phyloP scores from a whole-genome alignment of 257 asterid genomes.

The Capsicum rhomboideum region DNA sequence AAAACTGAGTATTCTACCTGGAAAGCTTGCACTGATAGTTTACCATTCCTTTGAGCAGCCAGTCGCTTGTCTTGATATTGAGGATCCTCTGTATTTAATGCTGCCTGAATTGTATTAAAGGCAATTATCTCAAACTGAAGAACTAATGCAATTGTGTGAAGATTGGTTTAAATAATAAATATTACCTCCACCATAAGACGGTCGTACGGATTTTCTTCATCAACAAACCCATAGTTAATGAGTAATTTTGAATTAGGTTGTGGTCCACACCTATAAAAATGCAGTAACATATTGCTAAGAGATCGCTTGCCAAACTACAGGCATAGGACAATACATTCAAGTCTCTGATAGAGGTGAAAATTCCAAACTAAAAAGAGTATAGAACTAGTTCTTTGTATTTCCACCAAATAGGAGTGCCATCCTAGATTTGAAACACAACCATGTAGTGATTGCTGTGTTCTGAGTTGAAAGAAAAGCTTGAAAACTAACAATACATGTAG shows the following conservation, averaged over 20 bases:
- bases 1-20: constrained; percentile 37
- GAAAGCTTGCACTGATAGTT: constrained; percentile 71
- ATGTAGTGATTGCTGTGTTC: background rate
- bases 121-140: constrained; percentile 9
- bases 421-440: background rate
- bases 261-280: constrained; percentile 81
- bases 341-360: background rate
- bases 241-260: constrained; percentile 92
- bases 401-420: background rate
- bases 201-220: constrained; percentile 82
- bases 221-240: constrained; percentile 96
- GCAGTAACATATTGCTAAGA: background rate
- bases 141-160: background rate
- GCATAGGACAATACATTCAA: background rate
- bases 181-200: constrained; percentile 79
- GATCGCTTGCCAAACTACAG: background rate
- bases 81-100: constrained; percentile 92
- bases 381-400: background rate
- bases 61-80: constrained; percentile 93
- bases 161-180: constrained; percentile 9
- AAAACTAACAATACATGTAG: background rate
- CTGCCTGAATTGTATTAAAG: constrained; percentile 48
- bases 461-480: background rate
- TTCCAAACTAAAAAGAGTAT: background rate
- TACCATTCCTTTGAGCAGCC: constrained; percentile 99